Evolutionary conservation across 164 flowering plant genomes (phyloP).

Genomic region (Kingdonia uniflora): DNA sequence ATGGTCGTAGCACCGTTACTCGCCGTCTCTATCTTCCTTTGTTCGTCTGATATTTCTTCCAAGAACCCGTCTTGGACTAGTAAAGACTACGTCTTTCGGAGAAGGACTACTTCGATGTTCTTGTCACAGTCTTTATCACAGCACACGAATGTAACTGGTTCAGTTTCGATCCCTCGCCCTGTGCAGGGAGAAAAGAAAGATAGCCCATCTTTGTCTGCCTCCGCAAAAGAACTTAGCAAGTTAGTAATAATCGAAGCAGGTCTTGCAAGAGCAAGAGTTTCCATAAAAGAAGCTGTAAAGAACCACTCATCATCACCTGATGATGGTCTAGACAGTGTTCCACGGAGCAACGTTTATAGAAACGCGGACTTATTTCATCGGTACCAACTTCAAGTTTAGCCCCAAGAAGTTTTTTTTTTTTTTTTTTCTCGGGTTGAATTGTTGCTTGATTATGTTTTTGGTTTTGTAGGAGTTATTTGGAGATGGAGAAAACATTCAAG

Average conservation of each 20-base stretch:
- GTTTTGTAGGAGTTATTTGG: conserved; percentile 35
- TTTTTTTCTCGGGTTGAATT: neutral
- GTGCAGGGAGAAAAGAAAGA: too few species aligned
- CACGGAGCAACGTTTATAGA: neutral
- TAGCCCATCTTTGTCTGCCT: too few species aligned
- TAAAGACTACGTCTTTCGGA: too few species aligned
- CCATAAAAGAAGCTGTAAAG: neutral
- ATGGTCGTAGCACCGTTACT: too few species aligned
- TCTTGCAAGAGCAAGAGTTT: conserved; percentile 3
- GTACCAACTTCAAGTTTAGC: neutral
- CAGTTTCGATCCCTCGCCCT: too few species aligned
- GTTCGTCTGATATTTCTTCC: too few species aligned
- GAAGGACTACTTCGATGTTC: too few species aligned
- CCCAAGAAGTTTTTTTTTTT: neutral
- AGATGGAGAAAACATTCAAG: conserved; percentile 51
- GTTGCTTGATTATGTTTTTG: neutral
- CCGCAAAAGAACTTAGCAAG: conserved; percentile 1
- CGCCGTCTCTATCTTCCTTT: too few species aligned
- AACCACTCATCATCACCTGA: neutral
- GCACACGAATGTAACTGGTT: too few species aligned
- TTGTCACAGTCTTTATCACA: too few species aligned
- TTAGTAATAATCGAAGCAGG: neutral
- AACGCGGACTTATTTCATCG: neutral
- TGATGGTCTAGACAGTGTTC: neutral
- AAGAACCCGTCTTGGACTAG: too few species aligned